Evolutionary conservation across 176 grass and related monocot genomes (phyloP).

Genomic region (Olyra latifolia): DNA sequence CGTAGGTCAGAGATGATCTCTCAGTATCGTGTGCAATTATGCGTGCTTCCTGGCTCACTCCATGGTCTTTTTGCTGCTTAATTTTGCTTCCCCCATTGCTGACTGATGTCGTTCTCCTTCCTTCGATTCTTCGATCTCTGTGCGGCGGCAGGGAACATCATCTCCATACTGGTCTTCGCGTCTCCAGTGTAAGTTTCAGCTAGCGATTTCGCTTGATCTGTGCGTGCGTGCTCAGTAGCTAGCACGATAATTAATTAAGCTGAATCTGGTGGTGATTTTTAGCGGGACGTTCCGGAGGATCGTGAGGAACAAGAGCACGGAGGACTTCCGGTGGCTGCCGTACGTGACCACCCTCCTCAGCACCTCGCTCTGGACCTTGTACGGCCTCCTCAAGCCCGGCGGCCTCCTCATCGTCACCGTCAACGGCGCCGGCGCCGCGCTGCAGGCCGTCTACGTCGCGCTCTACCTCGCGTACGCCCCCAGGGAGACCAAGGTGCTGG

Average conservation of each 20-base stretch:
- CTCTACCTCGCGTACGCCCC: constrained; percentile 67
- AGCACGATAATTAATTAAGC: too few species aligned
- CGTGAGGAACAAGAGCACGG: constrained; percentile 58
- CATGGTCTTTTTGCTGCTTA: not conserved
- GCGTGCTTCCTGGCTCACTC: not conserved
- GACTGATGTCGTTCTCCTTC: not conserved
- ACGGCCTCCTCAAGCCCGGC: constrained; percentile 67
- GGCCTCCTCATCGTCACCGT: constrained; percentile 80
- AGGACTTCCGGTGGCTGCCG: constrained; percentile 67
- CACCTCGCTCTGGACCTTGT: constrained; percentile 79
- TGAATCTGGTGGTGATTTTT: not conserved
- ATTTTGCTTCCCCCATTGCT: not conserved
- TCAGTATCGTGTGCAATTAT: too few species aligned
- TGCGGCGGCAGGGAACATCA: constrained; percentile 60
- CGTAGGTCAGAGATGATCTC: constrained; percentile 33
- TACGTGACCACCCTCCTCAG: constrained; percentile 70
- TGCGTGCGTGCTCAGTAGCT: not conserved
- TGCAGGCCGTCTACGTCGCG: constrained; percentile 61
- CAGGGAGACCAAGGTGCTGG: constrained; percentile 37
- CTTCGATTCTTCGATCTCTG: not conserved
- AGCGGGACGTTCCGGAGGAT: constrained; percentile 77
- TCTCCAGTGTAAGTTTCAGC: constrained; percentile 69
- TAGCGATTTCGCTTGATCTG: not conserved
- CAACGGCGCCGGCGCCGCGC: constrained; percentile 52
- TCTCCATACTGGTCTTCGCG: constrained; percentile 79